phyloP scores from a whole-genome alignment of 2,329 filamentous ascomycete genomes.

The Colletotrichum sp. region DNA sequence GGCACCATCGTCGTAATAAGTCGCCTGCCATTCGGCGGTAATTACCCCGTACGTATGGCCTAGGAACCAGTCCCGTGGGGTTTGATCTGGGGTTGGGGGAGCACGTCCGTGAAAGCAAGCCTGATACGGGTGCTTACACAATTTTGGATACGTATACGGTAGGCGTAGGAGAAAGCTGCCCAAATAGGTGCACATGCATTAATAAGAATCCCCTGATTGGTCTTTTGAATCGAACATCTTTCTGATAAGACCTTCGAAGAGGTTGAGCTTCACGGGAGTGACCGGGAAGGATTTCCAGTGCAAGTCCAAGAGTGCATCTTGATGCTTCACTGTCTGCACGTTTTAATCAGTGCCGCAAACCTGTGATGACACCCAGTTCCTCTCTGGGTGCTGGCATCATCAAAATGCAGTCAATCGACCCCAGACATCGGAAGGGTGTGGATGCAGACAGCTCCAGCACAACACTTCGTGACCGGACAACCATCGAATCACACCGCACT shows the following conservation, averaged over 20 bases:
- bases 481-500: constrained; percentile 14
- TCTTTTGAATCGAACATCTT: neutral
- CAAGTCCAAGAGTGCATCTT: neutral
- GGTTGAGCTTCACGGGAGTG: neutral
- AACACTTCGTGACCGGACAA: neutral
- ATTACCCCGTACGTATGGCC: constrained; percentile 27
- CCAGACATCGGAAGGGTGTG: neutral
- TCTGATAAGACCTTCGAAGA: neutral
- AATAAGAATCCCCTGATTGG: neutral
- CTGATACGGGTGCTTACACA: neutral
- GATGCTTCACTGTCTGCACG: neutral
- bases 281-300: neutral
- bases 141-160: neutral
- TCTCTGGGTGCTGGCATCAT: neutral
- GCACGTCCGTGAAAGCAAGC: neutral
- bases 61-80: constrained; percentile 1
- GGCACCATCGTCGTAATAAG: constrained; percentile 19
- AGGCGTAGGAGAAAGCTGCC: neutral
- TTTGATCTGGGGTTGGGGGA: constrained; percentile 13
- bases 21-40: constrained; percentile 24
- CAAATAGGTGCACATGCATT: neutral
- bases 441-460: neutral
- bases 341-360: neutral
- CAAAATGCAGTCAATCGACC: neutral
- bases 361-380: neutral